Percentiles rank a stretch among this genome's conserved stretches.
These are phyloP conservation scores for Quillaja saponaria DNA, from an alignment of 306 rosid genomes.

Conservation along the genomic window DNA sequence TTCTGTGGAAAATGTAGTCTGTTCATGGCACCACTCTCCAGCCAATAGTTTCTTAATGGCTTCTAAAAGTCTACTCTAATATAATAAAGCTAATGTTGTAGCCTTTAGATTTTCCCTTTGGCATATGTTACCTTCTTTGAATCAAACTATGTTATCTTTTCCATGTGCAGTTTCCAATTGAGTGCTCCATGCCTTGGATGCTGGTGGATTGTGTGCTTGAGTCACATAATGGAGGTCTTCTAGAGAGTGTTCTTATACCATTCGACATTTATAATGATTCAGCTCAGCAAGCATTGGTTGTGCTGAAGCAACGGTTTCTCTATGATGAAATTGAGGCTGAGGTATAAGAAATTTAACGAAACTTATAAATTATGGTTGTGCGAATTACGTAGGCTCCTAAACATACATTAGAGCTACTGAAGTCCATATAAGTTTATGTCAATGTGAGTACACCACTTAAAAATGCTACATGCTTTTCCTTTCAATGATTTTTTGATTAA, in stretches of 20 bases:
- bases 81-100: constrained; percentile 1
- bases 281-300: constrained; percentile 90
- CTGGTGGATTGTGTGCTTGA: constrained; percentile 89
- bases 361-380: constrained; percentile 10
- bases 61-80: constrained; percentile 7
- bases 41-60: constrained; percentile 4
- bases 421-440: constrained; percentile 7
- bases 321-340: constrained; percentile 99
- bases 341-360: constrained; percentile 48
- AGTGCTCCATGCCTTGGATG: constrained; percentile 99
- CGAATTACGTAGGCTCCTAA: constrained; percentile 24
- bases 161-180: constrained; percentile 76
- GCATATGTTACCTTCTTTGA: too few relatives aligned
- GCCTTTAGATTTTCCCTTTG: neutral
- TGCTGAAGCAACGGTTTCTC: constrained; percentile 89
- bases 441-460: neutral
- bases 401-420: constrained; percentile 19
- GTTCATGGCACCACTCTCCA: constrained; percentile 4
- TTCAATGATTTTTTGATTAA: constrained; percentile 3
- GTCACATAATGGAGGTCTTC: constrained; percentile 83
- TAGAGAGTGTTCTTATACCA: constrained; percentile 90
- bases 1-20: neutral
- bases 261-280: constrained; percentile 95
- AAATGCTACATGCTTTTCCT: constrained; percentile 10
- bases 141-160: constrained; percentile 34